Percentiles rank a stretch among this genome's conserved stretches.
Evolutionary conservation across 2,329 filamentous ascomycete species (phyloP).

Genomic region (Coniella lustricola): DNA sequence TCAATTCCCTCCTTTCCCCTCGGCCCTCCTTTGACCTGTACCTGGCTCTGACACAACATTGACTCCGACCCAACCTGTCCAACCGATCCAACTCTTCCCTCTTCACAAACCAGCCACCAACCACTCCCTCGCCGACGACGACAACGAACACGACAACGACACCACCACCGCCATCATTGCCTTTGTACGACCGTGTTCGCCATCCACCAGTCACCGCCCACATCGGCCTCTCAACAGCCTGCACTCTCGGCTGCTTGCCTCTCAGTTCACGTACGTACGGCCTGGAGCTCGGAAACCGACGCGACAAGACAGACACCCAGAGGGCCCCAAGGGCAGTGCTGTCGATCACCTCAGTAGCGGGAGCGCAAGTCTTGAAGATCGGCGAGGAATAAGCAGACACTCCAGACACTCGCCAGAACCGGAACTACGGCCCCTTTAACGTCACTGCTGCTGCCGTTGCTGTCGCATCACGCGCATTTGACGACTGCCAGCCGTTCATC

Average conservation of each 20-base stretch:
- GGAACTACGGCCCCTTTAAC: neutral
- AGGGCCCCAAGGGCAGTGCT: neutral
- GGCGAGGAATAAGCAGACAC: neutral
- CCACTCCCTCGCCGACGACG: neutral
- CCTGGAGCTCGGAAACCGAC: conserved; percentile 2
- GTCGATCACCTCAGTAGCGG: neutral
- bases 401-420: neutral
- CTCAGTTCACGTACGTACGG: conserved; percentile 1
- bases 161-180: conserved; percentile 1
- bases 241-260: conserved; percentile 14
- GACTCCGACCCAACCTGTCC: neutral
- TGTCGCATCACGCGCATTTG: too few relatives aligned
- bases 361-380: conserved; percentile 1
- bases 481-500: too few relatives aligned
- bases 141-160: neutral
- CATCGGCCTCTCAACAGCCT: conserved; percentile 3
- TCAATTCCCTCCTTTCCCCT: conserved; percentile 16
- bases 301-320: neutral
- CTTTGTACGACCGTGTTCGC: neutral
- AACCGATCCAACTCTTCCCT: neutral
- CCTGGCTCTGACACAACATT: neutral
- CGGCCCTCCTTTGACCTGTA: conserved; percentile 7
- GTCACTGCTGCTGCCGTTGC: neutral
- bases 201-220: neutral
- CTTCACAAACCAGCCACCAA: neutral